Percentiles rank a stretch among this genome's conserved stretches.
Evolutionary conservation across 1,284 basidiomycete species (phyloP).

Genomic region (Marasmius fiardii): DNA sequence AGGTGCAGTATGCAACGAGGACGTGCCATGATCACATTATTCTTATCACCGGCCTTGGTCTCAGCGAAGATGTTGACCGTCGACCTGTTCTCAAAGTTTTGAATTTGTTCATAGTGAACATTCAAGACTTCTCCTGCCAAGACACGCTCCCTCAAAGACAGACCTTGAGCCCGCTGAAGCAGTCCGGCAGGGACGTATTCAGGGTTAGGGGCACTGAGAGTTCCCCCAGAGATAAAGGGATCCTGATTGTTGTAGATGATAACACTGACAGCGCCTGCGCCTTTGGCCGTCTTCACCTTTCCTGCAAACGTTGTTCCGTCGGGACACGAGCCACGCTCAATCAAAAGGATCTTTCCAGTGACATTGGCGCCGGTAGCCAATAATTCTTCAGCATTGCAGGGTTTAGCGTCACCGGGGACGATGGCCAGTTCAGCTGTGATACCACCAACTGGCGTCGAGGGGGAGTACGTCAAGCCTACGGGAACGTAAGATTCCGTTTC

Average conservation of each 20-base stretch:
- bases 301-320: slow-evolving; percentile 17
- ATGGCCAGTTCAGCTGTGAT: slow-evolving; percentile 6
- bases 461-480: slow-evolving; percentile 7
- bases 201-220: slow-evolving; percentile 16
- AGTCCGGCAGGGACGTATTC: slow-evolving; percentile 7
- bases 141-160: slow-evolving; percentile 15
- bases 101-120: slow-evolving; percentile 3
- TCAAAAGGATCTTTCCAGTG: slow-evolving; percentile 19
- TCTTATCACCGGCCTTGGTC: slow-evolving; percentile 21
- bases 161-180: slow-evolving; percentile 2
- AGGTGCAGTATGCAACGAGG: slow-evolving; percentile 14
- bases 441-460: slow-evolving; percentile 12
- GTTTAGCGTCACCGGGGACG: slow-evolving; percentile 5
- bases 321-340: slow-evolving; percentile 21
- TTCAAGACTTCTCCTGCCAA: slow-evolving; percentile 13
- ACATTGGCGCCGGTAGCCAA: slow-evolving; percentile 8
- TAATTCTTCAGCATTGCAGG: slow-evolving; percentile 8
- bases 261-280: slow-evolving; percentile 20
- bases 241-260: slow-evolving; percentile 25
- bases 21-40: slow-evolving; percentile 22
- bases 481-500: slow-evolving; percentile 4
- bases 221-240: slow-evolving; percentile 17
- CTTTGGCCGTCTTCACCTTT: slow-evolving; percentile 23
- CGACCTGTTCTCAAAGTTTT: slow-evolving; percentile 17
- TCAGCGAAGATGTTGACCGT: slow-evolving; percentile 25